phyloP scores from a whole-genome alignment of 805 yeast species.

The Nakazawaea molendinolei region DNA sequence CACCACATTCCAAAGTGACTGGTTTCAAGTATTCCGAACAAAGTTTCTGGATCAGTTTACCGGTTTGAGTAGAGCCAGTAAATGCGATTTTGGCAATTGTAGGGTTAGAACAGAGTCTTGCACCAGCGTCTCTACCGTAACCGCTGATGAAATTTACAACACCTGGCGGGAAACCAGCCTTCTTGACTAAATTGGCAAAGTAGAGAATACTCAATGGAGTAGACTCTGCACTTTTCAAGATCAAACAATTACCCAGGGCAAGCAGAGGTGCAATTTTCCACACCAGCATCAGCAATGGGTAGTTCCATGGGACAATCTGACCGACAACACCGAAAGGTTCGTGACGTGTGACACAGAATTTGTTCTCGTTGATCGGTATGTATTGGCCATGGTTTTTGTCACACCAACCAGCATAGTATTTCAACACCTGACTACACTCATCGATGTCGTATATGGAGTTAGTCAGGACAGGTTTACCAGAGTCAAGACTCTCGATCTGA shows the following conservation, averaged over 20 bases:
- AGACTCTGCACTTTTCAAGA: slow-evolving; percentile 69
- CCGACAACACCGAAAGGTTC: slow-evolving; percentile 82
- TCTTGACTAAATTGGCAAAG: slow-evolving; percentile 51
- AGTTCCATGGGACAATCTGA: slow-evolving; percentile 80
- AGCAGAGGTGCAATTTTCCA: slow-evolving; percentile 79
- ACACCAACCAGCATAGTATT: slow-evolving; percentile 68
- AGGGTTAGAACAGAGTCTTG: slow-evolving; percentile 60
- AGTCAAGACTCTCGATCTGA: slow-evolving; percentile 64
- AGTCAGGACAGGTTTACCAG: slow-evolving; percentile 65
- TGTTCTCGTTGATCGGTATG: slow-evolving; percentile 54
- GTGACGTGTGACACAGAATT: slow-evolving; percentile 58
- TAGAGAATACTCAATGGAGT: slow-evolving; percentile 69
- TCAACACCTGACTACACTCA: slow-evolving; percentile 52
- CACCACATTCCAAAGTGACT: slow-evolving; percentile 77
- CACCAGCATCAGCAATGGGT: slow-evolving; percentile 71
- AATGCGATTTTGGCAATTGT: slow-evolving; percentile 69
- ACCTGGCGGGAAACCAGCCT: slow-evolving; percentile 72
- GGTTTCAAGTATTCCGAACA: slow-evolving; percentile 70
- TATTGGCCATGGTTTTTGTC: slow-evolving; percentile 61
- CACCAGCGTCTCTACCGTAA: slow-evolving; percentile 66
- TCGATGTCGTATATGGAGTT: slow-evolving; percentile 64
- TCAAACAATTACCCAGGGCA: slow-evolving; percentile 68
- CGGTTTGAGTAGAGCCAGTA: slow-evolving; percentile 75
- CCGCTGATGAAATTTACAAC: slow-evolving; percentile 70
- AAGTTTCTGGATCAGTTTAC: slow-evolving; percentile 60